Evolutionary conservation across 116 monocot genomes (phyloP), one percentile per base, ranked within the genome.

Genomic region (Papilionanthe hybrid): DNA sequence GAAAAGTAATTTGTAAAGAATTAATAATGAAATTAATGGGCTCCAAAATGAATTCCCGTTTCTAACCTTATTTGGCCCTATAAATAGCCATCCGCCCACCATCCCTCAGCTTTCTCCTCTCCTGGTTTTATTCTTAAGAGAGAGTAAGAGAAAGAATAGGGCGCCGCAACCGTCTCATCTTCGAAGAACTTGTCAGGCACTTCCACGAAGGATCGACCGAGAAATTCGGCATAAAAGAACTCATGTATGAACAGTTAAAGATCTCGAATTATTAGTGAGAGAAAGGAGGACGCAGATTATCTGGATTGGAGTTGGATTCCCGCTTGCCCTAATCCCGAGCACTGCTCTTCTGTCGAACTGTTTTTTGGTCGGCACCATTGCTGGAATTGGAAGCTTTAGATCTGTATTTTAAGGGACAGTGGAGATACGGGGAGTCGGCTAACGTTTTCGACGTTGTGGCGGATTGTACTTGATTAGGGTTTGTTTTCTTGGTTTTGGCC

Each of bases 31-130:
- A 12, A 15, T 50, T 53, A 12, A 13, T 53, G 53, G 15, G 17
- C 4, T 53, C 53, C 63, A 12, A 1, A 25, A 9, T 63, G 23
- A 63, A 63, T 63, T 69, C 8, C 69, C 69, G 37, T 17, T 69
- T 73, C 73, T 73, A 22, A 45, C 73, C 73, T 37, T 50, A 5
- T 25, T 37, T 77, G 15, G 23, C 78, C 27, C 72, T 72, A 82
- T 82, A 82, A 82, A 82, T 82, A 82, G 25, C 57, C 78, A 55
- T 45, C 56, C 10, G 41, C 30, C 56, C 77, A n/a, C n/a, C 10
- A 2, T 11, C 6, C 15, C 19, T 0, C 6, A 19, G 5, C 56
- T 58, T 72, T 78, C 78, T 72, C 72, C 65, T 77, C 78, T 78
- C 78, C 56, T 83, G 56, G 78, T 78, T 53, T 17, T 71, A 55